Percentiles rank a stretch among this genome's conserved stretches.
Evolutionary conservation across 2,329 filamentous ascomycete species (phyloP).

Genomic region (Penicillium thymicola): DNA sequence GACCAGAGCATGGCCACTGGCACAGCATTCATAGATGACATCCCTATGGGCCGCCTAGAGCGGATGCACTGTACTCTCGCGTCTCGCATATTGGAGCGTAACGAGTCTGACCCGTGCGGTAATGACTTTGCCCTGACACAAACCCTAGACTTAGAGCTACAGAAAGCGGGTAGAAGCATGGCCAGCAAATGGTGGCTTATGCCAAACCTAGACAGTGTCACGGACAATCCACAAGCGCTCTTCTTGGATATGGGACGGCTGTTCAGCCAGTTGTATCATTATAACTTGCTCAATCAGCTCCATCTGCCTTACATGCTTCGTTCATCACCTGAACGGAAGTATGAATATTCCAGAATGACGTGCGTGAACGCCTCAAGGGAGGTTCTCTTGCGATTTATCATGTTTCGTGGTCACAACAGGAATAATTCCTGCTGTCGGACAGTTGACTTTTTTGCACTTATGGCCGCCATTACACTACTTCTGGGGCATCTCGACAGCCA

Average conservation of each 20-base stretch:
- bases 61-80: constrained; percentile 46
- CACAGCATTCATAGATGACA: constrained; percentile 40
- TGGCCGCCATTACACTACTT: constrained; percentile 25
- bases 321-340: constrained; percentile 28
- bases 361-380: constrained; percentile 53
- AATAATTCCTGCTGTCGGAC: constrained; percentile 24
- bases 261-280: constrained; percentile 51
- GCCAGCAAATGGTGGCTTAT: constrained; percentile 48
- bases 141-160: constrained; percentile 33
- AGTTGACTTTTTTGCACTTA: constrained; percentile 27
- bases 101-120: not conserved
- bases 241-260: constrained; percentile 37
- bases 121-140: constrained; percentile 40
- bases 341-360: constrained; percentile 50
- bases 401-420: constrained; percentile 41
- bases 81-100: constrained; percentile 39
- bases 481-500: constrained; percentile 28
- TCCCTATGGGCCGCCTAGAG: constrained; percentile 47
- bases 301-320: constrained; percentile 57
- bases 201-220: constrained; percentile 10
- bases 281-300: constrained; percentile 51
- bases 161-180: constrained; percentile 42
- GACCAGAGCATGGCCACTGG: constrained; percentile 37
- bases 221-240: not conserved
- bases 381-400: constrained; percentile 49